phyloP scores from a whole-genome alignment of 1,284 basidiomycete species.

The Ceratorhiza oryzae-sativae region DNA sequence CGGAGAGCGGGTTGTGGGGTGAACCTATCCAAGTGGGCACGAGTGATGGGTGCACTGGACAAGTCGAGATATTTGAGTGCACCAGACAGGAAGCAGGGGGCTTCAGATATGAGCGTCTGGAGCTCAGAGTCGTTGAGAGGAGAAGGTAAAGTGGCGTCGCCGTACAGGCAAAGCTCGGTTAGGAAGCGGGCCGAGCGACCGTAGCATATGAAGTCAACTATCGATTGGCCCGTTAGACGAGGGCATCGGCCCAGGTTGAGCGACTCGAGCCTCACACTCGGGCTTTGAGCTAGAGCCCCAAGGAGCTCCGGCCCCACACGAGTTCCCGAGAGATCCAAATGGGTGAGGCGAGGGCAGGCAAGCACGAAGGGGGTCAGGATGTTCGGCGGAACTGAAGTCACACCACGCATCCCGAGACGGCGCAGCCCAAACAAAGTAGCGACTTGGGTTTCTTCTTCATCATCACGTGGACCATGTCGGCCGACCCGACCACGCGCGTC shows the following conservation, averaged over 20 bases:
- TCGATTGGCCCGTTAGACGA: slow-evolving; percentile 78
- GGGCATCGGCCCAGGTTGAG: slow-evolving; percentile 91
- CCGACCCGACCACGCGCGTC: slow-evolving; percentile 38
- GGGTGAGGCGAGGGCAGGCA: slow-evolving; percentile 86
- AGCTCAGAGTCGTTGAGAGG: slow-evolving; percentile 77
- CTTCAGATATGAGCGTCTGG: slow-evolving; percentile 68
- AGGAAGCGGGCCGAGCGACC: slow-evolving; percentile 71
- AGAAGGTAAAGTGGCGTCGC: slow-evolving; percentile 86
- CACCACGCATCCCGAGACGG: slow-evolving; percentile 85
- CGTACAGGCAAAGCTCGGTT: slow-evolving; percentile 86
- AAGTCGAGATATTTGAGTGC: slow-evolving; percentile 87
- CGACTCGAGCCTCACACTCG: slow-evolving; percentile 72
- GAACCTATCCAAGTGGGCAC: slow-evolving; percentile 62
- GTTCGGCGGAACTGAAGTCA: slow-evolving; percentile 74
- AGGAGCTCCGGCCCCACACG: slow-evolving; percentile 82
- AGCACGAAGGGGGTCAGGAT: slow-evolving; percentile 82
- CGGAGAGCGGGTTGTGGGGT: slow-evolving; percentile 78
- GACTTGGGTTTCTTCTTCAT: slow-evolving; percentile 47
- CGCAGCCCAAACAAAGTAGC: slow-evolving; percentile 74
- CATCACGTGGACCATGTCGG: slow-evolving; percentile 39
- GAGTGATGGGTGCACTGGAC: slow-evolving; percentile 79
- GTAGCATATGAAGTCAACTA: slow-evolving; percentile 77
- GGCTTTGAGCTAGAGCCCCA: slow-evolving; percentile 66
- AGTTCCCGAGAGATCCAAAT: slow-evolving; percentile 89
- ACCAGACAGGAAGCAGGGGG: slow-evolving; percentile 83